A percentile compares a stretch with the other conserved stretches of the same genome.
Conservation (phyloP, 2,329 filamentous ascomycete genomes). For the Penicillium frequentans region DNA sequence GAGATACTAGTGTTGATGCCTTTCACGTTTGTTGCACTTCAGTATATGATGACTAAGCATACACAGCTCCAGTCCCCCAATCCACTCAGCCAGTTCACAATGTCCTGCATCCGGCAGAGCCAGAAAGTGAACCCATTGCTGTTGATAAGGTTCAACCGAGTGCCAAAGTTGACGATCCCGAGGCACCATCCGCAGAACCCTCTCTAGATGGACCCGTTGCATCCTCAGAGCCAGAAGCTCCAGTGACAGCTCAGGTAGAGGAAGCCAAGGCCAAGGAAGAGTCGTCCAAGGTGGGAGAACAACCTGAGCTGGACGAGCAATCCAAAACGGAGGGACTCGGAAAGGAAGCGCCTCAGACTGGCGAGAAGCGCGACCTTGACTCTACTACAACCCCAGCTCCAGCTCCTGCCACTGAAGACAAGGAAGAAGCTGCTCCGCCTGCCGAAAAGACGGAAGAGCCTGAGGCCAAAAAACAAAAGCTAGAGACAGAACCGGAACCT, state of each 20-base stretch:
- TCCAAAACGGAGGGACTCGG: not conserved
- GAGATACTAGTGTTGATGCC: not conserved
- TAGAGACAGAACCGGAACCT: conserved; percentile 5
- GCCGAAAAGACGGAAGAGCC: conserved; percentile 21
- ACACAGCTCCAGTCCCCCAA: conserved; percentile 10
- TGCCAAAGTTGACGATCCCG: not conserved
- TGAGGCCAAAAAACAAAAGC: conserved; percentile 38
- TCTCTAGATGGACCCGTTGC: conserved; percentile 5
- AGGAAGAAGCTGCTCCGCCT: conserved; percentile 10
- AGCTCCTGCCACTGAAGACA: conserved; percentile 6
- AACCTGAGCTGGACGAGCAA: not conserved
- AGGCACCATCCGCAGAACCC: conserved; percentile 8
- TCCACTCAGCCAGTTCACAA: conserved; percentile 14
- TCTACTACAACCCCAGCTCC: conserved; percentile 1
- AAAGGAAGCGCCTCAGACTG: conserved; percentile 8
- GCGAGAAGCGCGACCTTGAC: conserved; percentile 22
- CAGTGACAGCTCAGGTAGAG: conserved; percentile 5
- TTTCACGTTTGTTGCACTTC: not conserved
- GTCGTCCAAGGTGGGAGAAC: not conserved
- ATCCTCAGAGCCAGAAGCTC: conserved; percentile 7
- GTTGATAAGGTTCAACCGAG: conserved; percentile 1
- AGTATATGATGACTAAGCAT: conserved; percentile 23
- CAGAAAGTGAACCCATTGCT: conserved; percentile 9
- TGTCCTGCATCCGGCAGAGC: conserved; percentile 13
- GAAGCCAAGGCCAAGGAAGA: conserved; percentile 6